Evolutionary conservation across 1,284 basidiomycete genomes (phyloP).

Genomic region (Pseudozyma sp.): DNA sequence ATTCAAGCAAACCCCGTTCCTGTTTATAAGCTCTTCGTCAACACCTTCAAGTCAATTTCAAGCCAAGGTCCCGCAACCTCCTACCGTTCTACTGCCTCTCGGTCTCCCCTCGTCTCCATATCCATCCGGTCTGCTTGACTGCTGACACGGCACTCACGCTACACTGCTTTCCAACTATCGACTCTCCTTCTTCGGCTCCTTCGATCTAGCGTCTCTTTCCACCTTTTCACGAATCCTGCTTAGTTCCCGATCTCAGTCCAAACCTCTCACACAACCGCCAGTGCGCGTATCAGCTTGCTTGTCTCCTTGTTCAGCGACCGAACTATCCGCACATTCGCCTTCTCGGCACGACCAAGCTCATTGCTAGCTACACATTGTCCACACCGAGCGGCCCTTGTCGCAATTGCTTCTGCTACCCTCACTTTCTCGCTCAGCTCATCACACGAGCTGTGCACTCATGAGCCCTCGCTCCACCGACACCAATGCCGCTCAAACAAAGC

Average conservation of each 20-base stretch:
- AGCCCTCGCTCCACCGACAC: constrained; percentile 37
- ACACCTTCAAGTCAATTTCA: too few species aligned
- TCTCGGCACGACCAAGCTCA: too few species aligned
- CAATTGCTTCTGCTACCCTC: too few species aligned
- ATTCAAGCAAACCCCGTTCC: neutral
- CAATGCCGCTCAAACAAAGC: constrained; percentile 30
- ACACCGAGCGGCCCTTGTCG: too few species aligned
- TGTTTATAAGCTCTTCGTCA: neutral
- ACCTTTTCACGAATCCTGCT: neutral
- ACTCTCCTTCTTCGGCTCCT: neutral
- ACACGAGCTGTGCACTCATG: constrained; percentile 15
- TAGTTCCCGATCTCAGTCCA: neutral
- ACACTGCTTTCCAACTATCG: neutral
- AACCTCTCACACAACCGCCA: too few species aligned
- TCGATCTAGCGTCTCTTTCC: neutral
- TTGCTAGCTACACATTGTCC: too few species aligned
- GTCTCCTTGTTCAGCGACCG: too few species aligned
- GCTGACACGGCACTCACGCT: neutral
- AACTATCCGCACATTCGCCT: too few species aligned
- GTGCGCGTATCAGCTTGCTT: too few species aligned
- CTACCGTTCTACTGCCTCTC: neutral
- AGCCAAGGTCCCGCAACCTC: too few species aligned
- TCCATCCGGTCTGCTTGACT: constrained; percentile 1
- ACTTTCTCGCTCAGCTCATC: too few species aligned
- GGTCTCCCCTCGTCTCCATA: neutral